A percentile compares a stretch with the other conserved stretches of the same genome.
Evolutionary conservation across 139 green algal species (phyloP).

Genomic region (Closterium sp.): DNA sequence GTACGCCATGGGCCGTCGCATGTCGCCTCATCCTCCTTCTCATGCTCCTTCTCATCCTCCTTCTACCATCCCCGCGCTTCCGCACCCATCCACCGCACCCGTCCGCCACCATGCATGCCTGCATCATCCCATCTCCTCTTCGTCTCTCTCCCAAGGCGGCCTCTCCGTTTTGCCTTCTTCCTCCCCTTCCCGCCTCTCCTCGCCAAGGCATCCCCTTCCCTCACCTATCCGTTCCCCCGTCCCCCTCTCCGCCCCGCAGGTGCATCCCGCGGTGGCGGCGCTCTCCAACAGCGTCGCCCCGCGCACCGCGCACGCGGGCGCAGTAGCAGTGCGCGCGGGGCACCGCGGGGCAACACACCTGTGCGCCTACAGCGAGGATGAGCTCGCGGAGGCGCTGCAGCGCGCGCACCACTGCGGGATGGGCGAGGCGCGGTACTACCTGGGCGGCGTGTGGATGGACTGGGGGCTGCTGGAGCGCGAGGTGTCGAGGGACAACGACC

Average conservation of each 20-base stretch:
- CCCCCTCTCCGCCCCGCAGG: not conserved
- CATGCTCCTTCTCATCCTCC: not conserved
- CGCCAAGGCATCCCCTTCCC: not conserved
- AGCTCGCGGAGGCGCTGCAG: not conserved
- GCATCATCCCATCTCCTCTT: not conserved
- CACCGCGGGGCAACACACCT: not conserved
- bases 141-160: not conserved
- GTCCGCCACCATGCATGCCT: not conserved
- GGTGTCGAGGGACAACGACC: not conserved
- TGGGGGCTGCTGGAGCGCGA: slow-evolving; percentile 6
- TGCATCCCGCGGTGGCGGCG: not conserved
- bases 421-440: not conserved
- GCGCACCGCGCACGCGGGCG: not conserved
- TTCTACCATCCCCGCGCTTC: too few relatives aligned
- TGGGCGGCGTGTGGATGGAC: not conserved
- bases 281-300: not conserved
- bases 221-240: too few relatives aligned
- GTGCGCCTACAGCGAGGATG: too few relatives aligned
- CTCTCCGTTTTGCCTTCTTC: too few relatives aligned
- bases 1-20: not conserved
- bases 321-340: not conserved
- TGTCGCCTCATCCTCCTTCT: not conserved
- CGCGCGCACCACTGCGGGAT: not conserved
- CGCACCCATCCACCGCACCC: too few relatives aligned
- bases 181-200: not conserved